Base-by-base conservation (phyloP, 495 filamentous ascomycete species). In the Sabuloglossum arenarium region DNA sequence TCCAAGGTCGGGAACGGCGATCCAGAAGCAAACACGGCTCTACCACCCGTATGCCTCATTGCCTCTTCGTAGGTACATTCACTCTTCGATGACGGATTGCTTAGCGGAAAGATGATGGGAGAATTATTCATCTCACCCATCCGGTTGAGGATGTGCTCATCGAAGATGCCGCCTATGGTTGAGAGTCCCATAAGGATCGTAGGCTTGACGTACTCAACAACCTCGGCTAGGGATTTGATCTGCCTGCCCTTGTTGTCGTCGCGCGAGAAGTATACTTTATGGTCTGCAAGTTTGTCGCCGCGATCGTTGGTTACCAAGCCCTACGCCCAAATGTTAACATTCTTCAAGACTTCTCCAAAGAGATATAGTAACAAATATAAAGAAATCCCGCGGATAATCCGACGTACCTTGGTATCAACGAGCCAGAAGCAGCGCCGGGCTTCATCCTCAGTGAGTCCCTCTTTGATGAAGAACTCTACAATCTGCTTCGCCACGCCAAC, bases 401-500 rank as follows among this genome's bases (percentile, higher is more conserved):
- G 3, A 51, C 47, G 0, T 27, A 51, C 47, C 55, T 68, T 88
- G 62, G 88, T 93, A 73, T 98, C 91, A 56, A 98, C 90, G 51
- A 98, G 83, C 79, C 84, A 98, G 75, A 98, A 97, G 76, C 93
- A 90, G 63, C 78, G 77, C 58, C 78, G 78, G 57, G 91, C 91
- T 59, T 87, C 83, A 64, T 88, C 79, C 69, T 98, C 91, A n/a
- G 85, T 85, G 61, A 98, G 75, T 42, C 91, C 91, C 59, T 88
- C 85, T 62, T 84, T 84, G 61, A 89, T 85, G 71, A 97, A 98
- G 73, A 85, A 91, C 70, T 91, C 85, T 34, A 94, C 86, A 57
- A 98, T 82, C 71, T 97, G 91, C 71, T 91, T 93, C 19, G 91
- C 91, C 53, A 98, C 91, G 69, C 91, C 91, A 37, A 95, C 89